Conservation (phyloP, 1,139 yeast species). For the Protomyces inundatus region DNA sequence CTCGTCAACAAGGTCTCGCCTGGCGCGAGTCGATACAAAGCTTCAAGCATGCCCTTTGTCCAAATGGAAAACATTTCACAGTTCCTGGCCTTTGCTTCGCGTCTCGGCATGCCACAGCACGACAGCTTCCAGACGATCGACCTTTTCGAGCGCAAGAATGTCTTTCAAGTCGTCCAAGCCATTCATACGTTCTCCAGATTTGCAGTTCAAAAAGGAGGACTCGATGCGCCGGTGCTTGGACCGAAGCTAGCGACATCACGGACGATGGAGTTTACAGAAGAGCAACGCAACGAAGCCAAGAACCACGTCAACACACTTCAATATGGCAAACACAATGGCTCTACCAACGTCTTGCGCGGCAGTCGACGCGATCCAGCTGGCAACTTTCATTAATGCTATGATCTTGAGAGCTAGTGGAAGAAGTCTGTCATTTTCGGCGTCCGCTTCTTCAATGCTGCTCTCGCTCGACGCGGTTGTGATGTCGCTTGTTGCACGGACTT, state of each 20-base stretch:
- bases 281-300: conserved; percentile 39
- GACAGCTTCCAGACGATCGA: conserved; percentile 82
- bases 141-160: conserved; percentile 66
- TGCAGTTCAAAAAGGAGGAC: conserved; percentile 48
- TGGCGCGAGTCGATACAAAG: conserved; percentile 43
- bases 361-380: conserved; percentile 27
- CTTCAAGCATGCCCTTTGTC: conserved; percentile 73
- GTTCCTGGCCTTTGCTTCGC: conserved; percentile 55
- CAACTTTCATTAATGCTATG: conserved; percentile 15
- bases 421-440: conserved; percentile 18
- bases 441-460: conserved; percentile 7
- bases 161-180: conserved; percentile 69
- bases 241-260: conserved; percentile 43
- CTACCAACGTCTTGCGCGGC: conserved; percentile 6
- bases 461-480: conserved; percentile 6
- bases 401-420: background rate
- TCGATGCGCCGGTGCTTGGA: conserved; percentile 46
- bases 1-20: conserved; percentile 28
- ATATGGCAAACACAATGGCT: conserved; percentile 42
- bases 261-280: conserved; percentile 23
- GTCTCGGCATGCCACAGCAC: conserved; percentile 72
- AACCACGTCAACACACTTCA: conserved; percentile 54
- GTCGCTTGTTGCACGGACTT: background rate
- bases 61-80: conserved; percentile 84
- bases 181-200: conserved; percentile 67